phyloP scores from a whole-genome alignment of 2,329 filamentous ascomycete species.

The Pyricularia sp. region DNA sequence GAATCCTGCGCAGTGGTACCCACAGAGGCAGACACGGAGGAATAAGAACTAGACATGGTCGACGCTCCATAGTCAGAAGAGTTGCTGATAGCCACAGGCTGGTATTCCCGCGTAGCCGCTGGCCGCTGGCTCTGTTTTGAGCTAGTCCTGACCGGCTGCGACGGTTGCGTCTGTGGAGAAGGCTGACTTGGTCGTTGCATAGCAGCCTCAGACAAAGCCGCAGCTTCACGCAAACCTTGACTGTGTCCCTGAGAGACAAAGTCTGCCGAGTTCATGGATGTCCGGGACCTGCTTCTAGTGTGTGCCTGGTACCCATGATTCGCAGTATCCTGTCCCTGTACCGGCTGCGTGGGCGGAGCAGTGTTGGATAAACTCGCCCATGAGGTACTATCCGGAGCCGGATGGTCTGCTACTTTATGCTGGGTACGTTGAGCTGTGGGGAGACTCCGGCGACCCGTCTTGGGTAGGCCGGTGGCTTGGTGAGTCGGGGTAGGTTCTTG shows the following conservation, averaged over 20 bases:
- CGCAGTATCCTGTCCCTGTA: background rate
- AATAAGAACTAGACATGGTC: slow-evolving; percentile 5
- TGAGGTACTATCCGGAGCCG: background rate
- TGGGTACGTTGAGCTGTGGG: background rate
- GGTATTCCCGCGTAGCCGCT: slow-evolving; percentile 13
- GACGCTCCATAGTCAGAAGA: slow-evolving; percentile 10
- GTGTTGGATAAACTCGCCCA: background rate
- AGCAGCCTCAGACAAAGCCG: slow-evolving; percentile 15
- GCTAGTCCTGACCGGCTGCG: slow-evolving; percentile 19
- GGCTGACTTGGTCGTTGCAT: slow-evolving; percentile 17
- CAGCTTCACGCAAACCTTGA: slow-evolving; percentile 9
- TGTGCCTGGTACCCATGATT: background rate
- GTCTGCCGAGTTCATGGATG: slow-evolving; percentile 12
- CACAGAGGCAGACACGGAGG: background rate
- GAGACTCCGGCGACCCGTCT: background rate
- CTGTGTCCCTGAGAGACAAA: slow-evolving; percentile 9
- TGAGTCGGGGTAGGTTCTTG: background rate
- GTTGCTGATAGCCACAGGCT: slow-evolving; percentile 8
- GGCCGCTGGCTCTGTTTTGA: slow-evolving; percentile 25
- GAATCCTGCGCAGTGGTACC: slow-evolving; percentile 17
- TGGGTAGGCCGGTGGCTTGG: background rate
- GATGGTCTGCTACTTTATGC: background rate
- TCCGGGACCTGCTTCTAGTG: slow-evolving; percentile 7
- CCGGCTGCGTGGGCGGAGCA: background rate
- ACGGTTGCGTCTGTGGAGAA: slow-evolving; percentile 20